Evolutionary conservation across 2,329 filamentous ascomycete genomes (phyloP), one percentile per base, ranked within the genome.

Genomic region (Fusarium longipes): DNA sequence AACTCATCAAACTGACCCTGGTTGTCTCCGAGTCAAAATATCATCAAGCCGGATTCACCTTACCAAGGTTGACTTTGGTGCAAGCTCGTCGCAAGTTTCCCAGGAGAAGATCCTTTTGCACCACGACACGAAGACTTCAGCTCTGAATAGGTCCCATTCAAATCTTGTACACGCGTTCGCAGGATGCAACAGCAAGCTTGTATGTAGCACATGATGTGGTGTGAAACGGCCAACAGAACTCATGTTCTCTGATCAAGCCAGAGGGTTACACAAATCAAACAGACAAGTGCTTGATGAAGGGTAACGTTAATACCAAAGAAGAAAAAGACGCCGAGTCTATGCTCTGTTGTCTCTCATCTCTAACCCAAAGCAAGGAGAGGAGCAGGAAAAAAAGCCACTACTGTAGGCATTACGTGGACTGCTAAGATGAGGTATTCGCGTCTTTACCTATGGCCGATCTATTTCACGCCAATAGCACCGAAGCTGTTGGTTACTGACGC

Each of bases 351-450:
- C 40, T 29, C 40, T 43, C 10, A 20, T 43, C 40, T 38, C 30
- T 49, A 49, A 33, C 29, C 45, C 11, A 12, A 36, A 49, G 35
- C 15, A 38, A 27, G 22, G 24, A 49, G 32, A 25, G 10, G 12
- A 42, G 38, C 10, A 57, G 29, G 22, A 32, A 39, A 8, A 45
- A 45, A 45, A 7, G 43, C 33, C 58, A 43, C 51, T 63, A 61
- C 45, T 61, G 39, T 29, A 42, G 45, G 60, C 60, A 58, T 63
- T 63, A 63, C 60, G 60, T 45, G 59, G 60, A 63, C 60, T 27
- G 38, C 42, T 57, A 50, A 61, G 47, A 63, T 64, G 60, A 52
- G 51, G 60, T 20, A 63, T 63, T 58, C 52, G 60, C 39, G 59
- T 48, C 60, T 52, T 15, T 33, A 20, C 27, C 27, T 20, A 30